These are phyloP conservation scores for Penicillium freii DNA, from an alignment of 2,329 filamentous ascomycete species.

Conservation along the genomic window DNA sequence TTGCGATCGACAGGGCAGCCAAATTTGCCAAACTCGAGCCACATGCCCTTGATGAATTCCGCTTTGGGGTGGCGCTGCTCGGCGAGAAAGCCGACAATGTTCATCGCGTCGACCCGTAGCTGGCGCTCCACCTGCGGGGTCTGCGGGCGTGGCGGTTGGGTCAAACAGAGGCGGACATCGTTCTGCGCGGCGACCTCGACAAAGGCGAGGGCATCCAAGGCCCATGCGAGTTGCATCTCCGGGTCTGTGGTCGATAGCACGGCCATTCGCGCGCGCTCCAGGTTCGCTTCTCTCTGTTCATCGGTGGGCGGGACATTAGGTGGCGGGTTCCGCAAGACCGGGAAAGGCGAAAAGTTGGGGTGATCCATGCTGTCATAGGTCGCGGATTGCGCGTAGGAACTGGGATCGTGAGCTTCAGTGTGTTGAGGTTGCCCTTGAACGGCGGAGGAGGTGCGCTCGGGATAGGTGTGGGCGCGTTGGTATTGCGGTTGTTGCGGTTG, in stretches of 20 bases:
- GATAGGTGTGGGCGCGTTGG: slow-evolving; percentile 30
- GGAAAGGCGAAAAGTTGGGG: slow-evolving; percentile 88
- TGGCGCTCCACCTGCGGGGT: slow-evolving; percentile 90
- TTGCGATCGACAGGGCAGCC: slow-evolving; percentile 87
- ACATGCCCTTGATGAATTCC: slow-evolving; percentile 91
- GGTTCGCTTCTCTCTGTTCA: slow-evolving; percentile 85
- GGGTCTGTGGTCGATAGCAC: slow-evolving; percentile 93
- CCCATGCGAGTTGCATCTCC: slow-evolving; percentile 95
- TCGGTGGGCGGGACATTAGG: slow-evolving; percentile 91
- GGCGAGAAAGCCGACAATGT: slow-evolving; percentile 84
- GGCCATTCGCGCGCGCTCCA: slow-evolving; percentile 78
- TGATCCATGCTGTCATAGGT: slow-evolving; percentile 52
- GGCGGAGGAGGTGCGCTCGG: slow-evolving; percentile 39
- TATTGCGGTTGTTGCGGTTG: slow-evolving; percentile 33
- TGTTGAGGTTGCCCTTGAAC: slow-evolving; percentile 30
- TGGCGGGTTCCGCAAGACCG: slow-evolving; percentile 72
- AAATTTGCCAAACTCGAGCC: slow-evolving; percentile 97
- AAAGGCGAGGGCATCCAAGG: slow-evolving; percentile 85
- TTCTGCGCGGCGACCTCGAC: slow-evolving; percentile 81
- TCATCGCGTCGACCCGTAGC: slow-evolving; percentile 81
- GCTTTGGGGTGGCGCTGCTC: slow-evolving; percentile 91
- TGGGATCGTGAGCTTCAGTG: slow-evolving; percentile 34
- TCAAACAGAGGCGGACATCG: slow-evolving; percentile 63
- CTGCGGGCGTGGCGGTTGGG: slow-evolving; percentile 61
- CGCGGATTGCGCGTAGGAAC: slow-evolving; percentile 53